phyloP scores from a whole-genome alignment of 2,329 filamentous ascomycete genomes.

The Epichloe sp. region DNA sequence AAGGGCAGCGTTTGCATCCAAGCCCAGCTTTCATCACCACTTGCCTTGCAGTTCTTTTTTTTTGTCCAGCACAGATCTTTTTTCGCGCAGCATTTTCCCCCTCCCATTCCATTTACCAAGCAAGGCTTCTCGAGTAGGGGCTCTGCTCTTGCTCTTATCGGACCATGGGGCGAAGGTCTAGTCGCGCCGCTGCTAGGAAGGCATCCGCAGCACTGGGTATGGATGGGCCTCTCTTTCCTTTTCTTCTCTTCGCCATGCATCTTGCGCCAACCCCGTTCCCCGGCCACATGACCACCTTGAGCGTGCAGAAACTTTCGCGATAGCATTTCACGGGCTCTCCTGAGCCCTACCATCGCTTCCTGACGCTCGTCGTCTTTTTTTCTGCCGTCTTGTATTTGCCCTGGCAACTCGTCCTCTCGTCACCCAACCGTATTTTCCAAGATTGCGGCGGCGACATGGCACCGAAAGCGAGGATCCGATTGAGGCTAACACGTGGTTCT shows the following conservation, averaged over 20 bases:
- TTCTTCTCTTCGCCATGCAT: not conserved
- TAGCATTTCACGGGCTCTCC: not conserved
- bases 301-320: not conserved
- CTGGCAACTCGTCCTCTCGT: not conserved
- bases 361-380: not conserved
- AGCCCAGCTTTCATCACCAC: not conserved
- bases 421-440: not conserved
- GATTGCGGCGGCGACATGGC: constrained; percentile 11
- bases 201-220: constrained; percentile 40
- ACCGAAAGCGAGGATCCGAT: constrained; percentile 16
- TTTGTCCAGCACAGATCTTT: not conserved
- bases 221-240: constrained; percentile 19
- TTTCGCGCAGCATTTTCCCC: not conserved
- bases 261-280: not conserved
- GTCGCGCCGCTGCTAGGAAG: constrained; percentile 39
- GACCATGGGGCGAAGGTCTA: constrained; percentile 31
- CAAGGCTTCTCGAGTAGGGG: not conserved
- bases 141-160: not conserved
- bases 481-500: constrained; percentile 20
- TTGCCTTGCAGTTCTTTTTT: not conserved
- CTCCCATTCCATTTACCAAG: not conserved
- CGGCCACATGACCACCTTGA: not conserved
- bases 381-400: not conserved
- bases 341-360: too few species aligned
- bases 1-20: not conserved